Base-by-base conservation (phyloP, 768 basidiomycete genomes). In the Lentinula detonsa region DNA sequence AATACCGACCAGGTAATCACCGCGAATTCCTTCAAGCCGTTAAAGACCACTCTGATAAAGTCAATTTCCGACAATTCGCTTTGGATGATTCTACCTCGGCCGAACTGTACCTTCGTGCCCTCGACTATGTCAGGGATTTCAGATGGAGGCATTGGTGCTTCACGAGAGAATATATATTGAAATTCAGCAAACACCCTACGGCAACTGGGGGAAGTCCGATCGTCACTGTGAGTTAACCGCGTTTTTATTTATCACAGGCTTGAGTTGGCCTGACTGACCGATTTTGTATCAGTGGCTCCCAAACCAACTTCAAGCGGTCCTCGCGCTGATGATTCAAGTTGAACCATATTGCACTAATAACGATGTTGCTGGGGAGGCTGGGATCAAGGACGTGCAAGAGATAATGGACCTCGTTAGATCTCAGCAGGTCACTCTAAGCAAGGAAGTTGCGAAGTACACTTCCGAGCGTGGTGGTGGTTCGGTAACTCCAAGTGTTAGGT, bases 71-170 rank as follows among this genome's bases (percentile, higher is more conserved):
- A 45, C 66, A 64, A 28, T 70, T 68, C 54, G 69, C 70, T 13
- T 55, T 68, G 40, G 52, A 52, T 6, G 62, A 68, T 46, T 52
- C 50, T 7, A 56, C 60, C 16, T 67, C 66, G 34, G 59, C 65
- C 15, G 62, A 64, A 15, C 63, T 67, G n/a, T 71, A 68, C 60
- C 59, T 71, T 48, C 62, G 64, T 33, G 65, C 65, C 45, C 37
- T 69, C 43, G 68, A 71, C 52, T 65, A 71, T 59, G 65, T 70
- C 0, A 65, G 70, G 57, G 70, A 74, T 31, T 70, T 74, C 58
- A 59, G 73, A 15, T 67, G 70, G 64, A 65, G 73, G 9, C 73
- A 74, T 50, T 74, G 73, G 73, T 65, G 69, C 49, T 74, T 73
- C 63, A 74, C 72, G 5, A 68, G 67, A 53, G 70, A 72, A 55